Base-by-base conservation (phyloP, 1,284 basidiomycete species). In the Boletus smithii region DNA sequence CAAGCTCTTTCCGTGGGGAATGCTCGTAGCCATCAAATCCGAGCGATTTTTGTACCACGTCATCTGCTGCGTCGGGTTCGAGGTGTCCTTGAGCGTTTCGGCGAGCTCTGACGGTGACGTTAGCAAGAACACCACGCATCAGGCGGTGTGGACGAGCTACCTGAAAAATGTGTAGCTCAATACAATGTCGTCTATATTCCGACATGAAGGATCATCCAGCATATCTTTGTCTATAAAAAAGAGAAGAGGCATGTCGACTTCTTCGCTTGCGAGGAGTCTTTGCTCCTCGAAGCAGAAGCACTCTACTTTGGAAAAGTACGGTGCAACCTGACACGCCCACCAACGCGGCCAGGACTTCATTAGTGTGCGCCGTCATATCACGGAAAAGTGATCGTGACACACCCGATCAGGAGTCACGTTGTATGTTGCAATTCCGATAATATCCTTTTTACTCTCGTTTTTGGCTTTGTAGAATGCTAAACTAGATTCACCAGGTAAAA, bases 281-380 rank as follows among this genome's bases (percentile, higher is more conserved):
- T 99, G 97, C 67, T 99, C 97, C 68, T 99, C 97, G 59, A 99
- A 99, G 71, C 97, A 99, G 75, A 99, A 99, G 60, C 97, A 99
- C 69, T 99, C 97, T 8, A 99, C 94, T 73, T 99, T 99, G 48
- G 95, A 92, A 66, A 99, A 99, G 69, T 98, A 99, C 0, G 95
- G 94, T 6, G 97, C 97, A 57, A 98, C 83, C 92, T 97, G 42
- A 40, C 13, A 22, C 32, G 11, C 9, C 22, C 39, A 35, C 20
- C 20, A 20, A 20, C 20, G 20, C 4, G 20, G n/a, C 14, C 20
- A 24, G 7, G 5, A 11, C 11, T 27, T 16, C 1, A 20, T 50
- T 17, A 43, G 38, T 23, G 41, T 29, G 10, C 20, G 18, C 24
- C 27, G 10, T 46, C 10, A 17, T 5, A 34, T 14, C 39, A 27